Base-by-base conservation (phyloP, 192 early-diverging fungal species). In the Diversispora epigaea region DNA sequence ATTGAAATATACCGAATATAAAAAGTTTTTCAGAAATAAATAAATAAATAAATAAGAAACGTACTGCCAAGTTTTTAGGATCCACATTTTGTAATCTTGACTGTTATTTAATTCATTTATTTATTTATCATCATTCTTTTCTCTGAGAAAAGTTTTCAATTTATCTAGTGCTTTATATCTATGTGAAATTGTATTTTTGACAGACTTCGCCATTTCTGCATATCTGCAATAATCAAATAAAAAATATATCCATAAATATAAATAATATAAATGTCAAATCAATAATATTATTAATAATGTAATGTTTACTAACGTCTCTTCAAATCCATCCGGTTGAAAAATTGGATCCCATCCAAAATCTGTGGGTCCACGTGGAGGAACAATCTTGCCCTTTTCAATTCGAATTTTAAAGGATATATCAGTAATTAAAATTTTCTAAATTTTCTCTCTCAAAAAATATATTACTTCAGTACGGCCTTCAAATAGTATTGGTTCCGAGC, bases 291-390 rank as follows among this genome's bases (percentile, higher is more conserved):
- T 10, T 11, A 8, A 56, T 9, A 44, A 60, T 60, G 2, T 62
- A 3, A 50, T 15, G 17, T 40, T 55, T 22, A 73, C 73, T 57
- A 76, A 91, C 68, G 93, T 93, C 71, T 87, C 71, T 60, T 81
- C 79, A 55, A 80, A 85, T 40, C 91, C 92, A 66, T 91, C 87
- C 14, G 97, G 97, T 84, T 93, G 80, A 79, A 99, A 99, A 44
- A 96, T 85, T 8, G 96, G 91, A 87, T 99, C 96, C 97, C 97
- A 99, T 11, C 97, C 97, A 85, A 99, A 99, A 62, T 82, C 79
- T 11, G 79, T 77, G 10, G 93, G 91, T 0, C 97, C 97, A 49
- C 94, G 87, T 10, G 95, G 84, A 60, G 82, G 84, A 0, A 99
- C 97, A 77, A 99, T 97, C 7, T 75, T 86, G 8, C 97, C 97